phyloP scores from a whole-genome alignment of 75 land plant genomes.

The Pinus tabuliformis region DNA sequence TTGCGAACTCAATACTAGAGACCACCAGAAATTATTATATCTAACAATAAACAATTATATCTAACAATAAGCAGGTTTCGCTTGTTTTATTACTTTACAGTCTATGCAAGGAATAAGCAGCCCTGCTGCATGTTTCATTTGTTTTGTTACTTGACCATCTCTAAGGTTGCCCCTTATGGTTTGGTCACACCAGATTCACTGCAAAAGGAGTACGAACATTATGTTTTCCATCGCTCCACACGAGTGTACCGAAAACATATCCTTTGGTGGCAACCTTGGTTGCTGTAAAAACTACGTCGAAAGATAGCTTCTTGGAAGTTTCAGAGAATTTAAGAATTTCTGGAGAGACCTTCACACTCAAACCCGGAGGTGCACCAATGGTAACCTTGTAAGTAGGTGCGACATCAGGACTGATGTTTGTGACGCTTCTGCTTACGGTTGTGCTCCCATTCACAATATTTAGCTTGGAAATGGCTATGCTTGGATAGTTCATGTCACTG shows the following conservation, averaged over 20 bases:
- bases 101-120: no score
- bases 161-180: background rate
- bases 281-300: slow-evolving; percentile 34
- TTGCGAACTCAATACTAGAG: no score
- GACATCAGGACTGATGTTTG: slow-evolving; percentile 42
- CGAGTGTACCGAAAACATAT: slow-evolving; percentile 51
- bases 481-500: slow-evolving; percentile 65
- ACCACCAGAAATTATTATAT: no score
- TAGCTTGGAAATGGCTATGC: slow-evolving; percentile 50
- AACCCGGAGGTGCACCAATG: slow-evolving; percentile 26
- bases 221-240: slow-evolving; percentile 56
- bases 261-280: background rate
- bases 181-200: slow-evolving; percentile 10
- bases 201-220: slow-evolving; percentile 55
- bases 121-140: no score
- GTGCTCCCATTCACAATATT: slow-evolving; percentile 10
- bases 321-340: slow-evolving; percentile 39
- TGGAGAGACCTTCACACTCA: slow-evolving; percentile 44
- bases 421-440: slow-evolving; percentile 44
- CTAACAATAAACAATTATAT: no score
- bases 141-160: no score
- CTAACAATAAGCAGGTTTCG: no score
- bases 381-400: slow-evolving; percentile 43
- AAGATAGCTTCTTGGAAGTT: slow-evolving; percentile 23
- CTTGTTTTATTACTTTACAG: no score